phyloP scores from a whole-genome alignment of 2,329 filamentous ascomycete genomes.

The Lecanicillium sp. region DNA sequence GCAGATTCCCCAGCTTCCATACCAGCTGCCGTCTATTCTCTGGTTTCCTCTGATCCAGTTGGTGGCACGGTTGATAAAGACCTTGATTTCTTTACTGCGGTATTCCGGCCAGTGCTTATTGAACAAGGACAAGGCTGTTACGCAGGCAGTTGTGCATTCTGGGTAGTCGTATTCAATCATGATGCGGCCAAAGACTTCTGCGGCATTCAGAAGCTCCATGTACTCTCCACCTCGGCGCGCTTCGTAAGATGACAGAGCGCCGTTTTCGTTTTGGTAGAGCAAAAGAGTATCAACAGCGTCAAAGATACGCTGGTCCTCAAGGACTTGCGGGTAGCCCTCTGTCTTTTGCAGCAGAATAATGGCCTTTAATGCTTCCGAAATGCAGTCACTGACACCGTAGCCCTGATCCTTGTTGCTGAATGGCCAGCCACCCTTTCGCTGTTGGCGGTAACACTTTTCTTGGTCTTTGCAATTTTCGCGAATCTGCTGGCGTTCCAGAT shows the following conservation, averaged over 20 bases:
- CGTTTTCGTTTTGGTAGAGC: slow-evolving; percentile 79
- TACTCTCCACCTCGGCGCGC: slow-evolving; percentile 66
- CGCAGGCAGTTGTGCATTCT: slow-evolving; percentile 91
- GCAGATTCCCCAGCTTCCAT: slow-evolving; percentile 95
- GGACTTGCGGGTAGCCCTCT: slow-evolving; percentile 62
- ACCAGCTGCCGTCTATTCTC: slow-evolving; percentile 82
- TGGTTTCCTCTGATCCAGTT: slow-evolving; percentile 77
- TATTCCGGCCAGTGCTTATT: slow-evolving; percentile 74
- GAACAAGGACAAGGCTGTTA: slow-evolving; percentile 81
- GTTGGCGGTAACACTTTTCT: slow-evolving; percentile 77
- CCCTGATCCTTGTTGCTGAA: slow-evolving; percentile 91
- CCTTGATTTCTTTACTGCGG: slow-evolving; percentile 63
- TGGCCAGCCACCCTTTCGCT: slow-evolving; percentile 87
- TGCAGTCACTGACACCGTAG: slow-evolving; percentile 92
- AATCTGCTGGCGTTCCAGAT: slow-evolving; percentile 87
- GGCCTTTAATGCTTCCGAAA: slow-evolving; percentile 81
- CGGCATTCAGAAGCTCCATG: slow-evolving; percentile 83
- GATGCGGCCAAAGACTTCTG: slow-evolving; percentile 92
- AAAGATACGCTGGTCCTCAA: slow-evolving; percentile 71
- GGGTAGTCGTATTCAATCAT: slow-evolving; percentile 99
- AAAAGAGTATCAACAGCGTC: slow-evolving; percentile 87
- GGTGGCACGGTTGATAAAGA: slow-evolving; percentile 65
- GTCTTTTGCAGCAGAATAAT: slow-evolving; percentile 77
- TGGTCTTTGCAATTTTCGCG: slow-evolving; percentile 72
- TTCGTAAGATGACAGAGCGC: slow-evolving; percentile 88